Evolutionary conservation across 2,329 filamentous ascomycete species (phyloP).

Genomic region (Stemphylium beticola): DNA sequence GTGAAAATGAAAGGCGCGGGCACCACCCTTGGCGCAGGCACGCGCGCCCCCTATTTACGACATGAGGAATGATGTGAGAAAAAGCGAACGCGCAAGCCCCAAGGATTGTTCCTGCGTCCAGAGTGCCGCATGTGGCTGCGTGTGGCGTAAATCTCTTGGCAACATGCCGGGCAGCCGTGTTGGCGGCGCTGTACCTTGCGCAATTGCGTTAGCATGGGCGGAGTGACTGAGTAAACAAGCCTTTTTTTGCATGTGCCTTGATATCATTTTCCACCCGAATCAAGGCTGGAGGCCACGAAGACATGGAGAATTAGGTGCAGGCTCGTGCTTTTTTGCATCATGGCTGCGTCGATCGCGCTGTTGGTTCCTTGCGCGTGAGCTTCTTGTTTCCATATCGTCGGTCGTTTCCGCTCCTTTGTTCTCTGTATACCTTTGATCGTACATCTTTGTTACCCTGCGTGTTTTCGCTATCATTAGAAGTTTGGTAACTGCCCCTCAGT

Average conservation of each 20-base stretch:
- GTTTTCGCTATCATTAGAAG: neutral
- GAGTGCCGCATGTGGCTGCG: conserved; percentile 18
- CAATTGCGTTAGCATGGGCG: neutral
- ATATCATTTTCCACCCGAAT: too few relatives aligned
- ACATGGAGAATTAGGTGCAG: too few relatives aligned
- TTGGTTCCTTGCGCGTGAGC: too few relatives aligned
- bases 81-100: conserved; percentile 12
- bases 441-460: neutral
- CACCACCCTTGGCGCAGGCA: too few relatives aligned
- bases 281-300: too few relatives aligned
- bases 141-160: conserved; percentile 17
- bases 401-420: neutral
- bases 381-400: neutral
- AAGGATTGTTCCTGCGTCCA: conserved; percentile 17
- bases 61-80: neutral
- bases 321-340: too few relatives aligned
- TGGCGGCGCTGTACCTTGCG: conserved; percentile 11
- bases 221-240: too few relatives aligned
- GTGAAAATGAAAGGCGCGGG: too few relatives aligned
- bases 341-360: too few relatives aligned
- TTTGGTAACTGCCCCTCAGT: neutral
- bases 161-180: conserved; percentile 19
- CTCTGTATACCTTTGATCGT: neutral
- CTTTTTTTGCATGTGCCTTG: too few relatives aligned
- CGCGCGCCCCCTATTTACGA: neutral